Conservation (phyloP, 2,329 filamentous ascomycete genomes). For the Leptographium radiaticola region DNA sequence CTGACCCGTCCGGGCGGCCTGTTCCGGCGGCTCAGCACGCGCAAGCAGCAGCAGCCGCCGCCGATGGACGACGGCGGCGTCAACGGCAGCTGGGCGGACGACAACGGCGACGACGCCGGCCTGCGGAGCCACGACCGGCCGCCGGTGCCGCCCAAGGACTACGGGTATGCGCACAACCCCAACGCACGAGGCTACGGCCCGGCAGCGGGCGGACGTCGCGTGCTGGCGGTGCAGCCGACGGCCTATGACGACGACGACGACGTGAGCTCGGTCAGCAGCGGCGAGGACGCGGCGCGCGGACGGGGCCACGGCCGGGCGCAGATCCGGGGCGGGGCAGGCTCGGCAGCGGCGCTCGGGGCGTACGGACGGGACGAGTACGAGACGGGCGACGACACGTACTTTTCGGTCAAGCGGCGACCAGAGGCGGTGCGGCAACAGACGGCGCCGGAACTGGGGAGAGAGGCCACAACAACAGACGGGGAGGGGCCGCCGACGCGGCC, state of each 20-base stretch:
- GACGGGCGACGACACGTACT: constrained; percentile 44
- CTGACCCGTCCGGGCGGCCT: constrained; percentile 26
- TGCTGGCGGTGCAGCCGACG: neutral
- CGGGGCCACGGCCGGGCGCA: constrained; percentile 1
- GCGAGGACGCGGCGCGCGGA: constrained; percentile 9
- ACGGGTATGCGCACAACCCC: neutral
- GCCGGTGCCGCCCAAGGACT: constrained; percentile 1
- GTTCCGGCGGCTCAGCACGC: constrained; percentile 24
- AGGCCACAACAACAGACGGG: neutral
- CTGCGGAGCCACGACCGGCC: neutral
- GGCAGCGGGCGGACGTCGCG: neutral
- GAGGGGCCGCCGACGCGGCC: constrained; percentile 12
- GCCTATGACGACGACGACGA: constrained; percentile 17
- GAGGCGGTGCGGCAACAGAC: constrained; percentile 3
- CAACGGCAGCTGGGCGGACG: constrained; percentile 38
- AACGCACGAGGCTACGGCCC: neutral
- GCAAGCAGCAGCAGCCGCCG: constrained; percentile 25
- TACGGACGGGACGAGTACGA: constrained; percentile 33
- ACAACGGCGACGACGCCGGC: constrained; percentile 18
- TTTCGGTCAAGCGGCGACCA: constrained; percentile 29
- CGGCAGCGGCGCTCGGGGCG: constrained; percentile 17
- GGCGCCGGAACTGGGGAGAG: no score
- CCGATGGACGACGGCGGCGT: constrained; percentile 37
- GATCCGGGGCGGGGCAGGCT: constrained; percentile 9
- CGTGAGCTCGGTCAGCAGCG: constrained; percentile 11